These are phyloP conservation scores for Euphorbia tirucalli DNA, from an alignment of 345 rosid genomes.

Conservation along the genomic window DNA sequence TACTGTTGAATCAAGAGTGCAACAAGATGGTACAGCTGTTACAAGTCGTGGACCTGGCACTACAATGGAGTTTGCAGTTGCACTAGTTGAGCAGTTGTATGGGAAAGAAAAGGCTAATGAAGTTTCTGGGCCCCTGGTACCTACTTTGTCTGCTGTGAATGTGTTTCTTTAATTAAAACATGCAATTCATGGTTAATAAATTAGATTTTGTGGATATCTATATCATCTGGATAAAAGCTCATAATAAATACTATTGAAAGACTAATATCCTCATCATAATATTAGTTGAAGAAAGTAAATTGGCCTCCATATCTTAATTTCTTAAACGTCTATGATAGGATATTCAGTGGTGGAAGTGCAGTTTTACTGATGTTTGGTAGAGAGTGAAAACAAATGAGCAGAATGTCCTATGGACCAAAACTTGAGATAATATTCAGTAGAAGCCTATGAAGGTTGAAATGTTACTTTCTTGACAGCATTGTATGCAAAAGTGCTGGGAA, in stretches of 20 bases:
- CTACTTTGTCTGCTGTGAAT: neutral
- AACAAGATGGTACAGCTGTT: slow-evolving; percentile 65
- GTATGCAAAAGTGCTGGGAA: neutral
- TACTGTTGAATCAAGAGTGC: slow-evolving; percentile 83
- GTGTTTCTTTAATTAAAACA: neutral
- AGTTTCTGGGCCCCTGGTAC: slow-evolving; percentile 76
- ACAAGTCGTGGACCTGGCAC: slow-evolving; percentile 93
- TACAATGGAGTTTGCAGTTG: slow-evolving; percentile 78
- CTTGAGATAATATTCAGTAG: too few relatives aligned
- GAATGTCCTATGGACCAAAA: too few relatives aligned
- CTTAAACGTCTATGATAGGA: neutral
- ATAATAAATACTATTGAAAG: neutral
- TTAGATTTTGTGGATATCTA: neutral
- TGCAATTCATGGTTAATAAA: neutral
- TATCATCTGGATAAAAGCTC: neutral
- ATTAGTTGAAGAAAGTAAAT: neutral
- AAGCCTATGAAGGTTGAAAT: neutral
- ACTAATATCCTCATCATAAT: neutral
- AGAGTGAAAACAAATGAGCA: neutral
- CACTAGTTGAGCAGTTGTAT: slow-evolving; percentile 64
- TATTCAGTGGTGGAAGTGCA: neutral
- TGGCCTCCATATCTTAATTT: neutral
- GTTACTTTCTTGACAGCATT: neutral
- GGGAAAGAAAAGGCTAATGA: slow-evolving; percentile 77
- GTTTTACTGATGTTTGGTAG: neutral